These are phyloP conservation scores for Tuber brumale DNA, from an alignment of 495 filamentous ascomycete species.

Conservation along the genomic window DNA sequence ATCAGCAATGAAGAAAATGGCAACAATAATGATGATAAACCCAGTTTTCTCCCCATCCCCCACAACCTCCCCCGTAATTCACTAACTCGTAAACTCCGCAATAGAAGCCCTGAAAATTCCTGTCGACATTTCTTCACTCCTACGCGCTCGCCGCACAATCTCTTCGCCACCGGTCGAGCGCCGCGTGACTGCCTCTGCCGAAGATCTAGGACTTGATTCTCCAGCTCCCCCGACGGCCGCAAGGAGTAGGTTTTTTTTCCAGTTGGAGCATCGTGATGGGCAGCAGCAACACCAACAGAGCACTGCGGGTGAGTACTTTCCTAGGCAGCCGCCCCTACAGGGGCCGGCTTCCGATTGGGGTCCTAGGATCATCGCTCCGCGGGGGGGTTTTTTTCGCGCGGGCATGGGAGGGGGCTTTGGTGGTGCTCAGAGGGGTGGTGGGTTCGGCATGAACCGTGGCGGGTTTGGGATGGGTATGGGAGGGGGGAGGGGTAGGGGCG, in stretches of 20 bases:
- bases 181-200: background rate
- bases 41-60: background rate
- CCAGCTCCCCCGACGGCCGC: background rate
- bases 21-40: background rate
- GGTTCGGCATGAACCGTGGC: conserved; percentile 15
- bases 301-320: background rate
- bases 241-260: background rate
- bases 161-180: background rate
- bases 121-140: background rate
- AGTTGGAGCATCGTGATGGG: background rate
- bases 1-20: background rate
- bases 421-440: conserved; percentile 9
- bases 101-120: background rate
- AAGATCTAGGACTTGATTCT: background rate
- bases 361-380: background rate
- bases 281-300: background rate
- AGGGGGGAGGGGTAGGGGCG: conserved; percentile 3
- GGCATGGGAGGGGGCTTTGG: conserved; percentile 7
- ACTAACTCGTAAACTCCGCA: background rate
- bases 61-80: background rate
- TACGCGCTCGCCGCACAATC: background rate
- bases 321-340: background rate
- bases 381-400: conserved; percentile 6
- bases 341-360: background rate
- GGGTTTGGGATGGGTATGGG: conserved; percentile 6